Evolutionary conservation across 2,329 filamentous ascomycete genomes (phyloP).

Genomic region (Knufia fluminis): DNA sequence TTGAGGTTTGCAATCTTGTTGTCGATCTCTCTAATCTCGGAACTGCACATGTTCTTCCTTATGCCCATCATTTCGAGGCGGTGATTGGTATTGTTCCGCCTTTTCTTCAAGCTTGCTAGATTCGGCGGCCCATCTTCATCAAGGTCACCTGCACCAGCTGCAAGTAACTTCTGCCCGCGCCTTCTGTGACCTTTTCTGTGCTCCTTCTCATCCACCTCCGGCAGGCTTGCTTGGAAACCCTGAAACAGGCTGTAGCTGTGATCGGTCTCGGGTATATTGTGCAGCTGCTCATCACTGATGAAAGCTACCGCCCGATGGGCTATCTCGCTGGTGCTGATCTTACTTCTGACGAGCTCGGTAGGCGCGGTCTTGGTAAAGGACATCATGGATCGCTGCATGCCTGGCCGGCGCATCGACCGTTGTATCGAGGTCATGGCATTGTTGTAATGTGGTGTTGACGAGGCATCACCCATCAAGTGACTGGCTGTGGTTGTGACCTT

Average conservation of each 20-base stretch:
- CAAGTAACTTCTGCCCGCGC: slow-evolving; percentile 64
- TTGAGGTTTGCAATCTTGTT: slow-evolving; percentile 91
- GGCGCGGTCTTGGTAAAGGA: slow-evolving; percentile 83
- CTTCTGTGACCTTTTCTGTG: slow-evolving; percentile 61
- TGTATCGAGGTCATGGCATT: slow-evolving; percentile 81
- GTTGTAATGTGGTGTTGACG: slow-evolving; percentile 61
- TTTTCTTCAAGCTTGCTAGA: slow-evolving; percentile 65
- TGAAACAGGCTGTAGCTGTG: slow-evolving; percentile 91
- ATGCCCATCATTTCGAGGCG: slow-evolving; percentile 83
- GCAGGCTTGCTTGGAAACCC: slow-evolving; percentile 85
- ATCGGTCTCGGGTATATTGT: slow-evolving; percentile 76
- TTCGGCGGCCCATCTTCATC: slow-evolving; percentile 55
- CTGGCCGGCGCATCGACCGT: slow-evolving; percentile 74
- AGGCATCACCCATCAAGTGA: slow-evolving; percentile 65
- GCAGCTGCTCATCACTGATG: slow-evolving; percentile 79
- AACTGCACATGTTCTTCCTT: slow-evolving; percentile 94
- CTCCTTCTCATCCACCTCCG: slow-evolving; percentile 40
- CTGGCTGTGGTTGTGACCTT: slow-evolving; percentile 92
- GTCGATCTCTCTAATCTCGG: slow-evolving; percentile 93
- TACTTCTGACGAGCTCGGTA: slow-evolving; percentile 86
- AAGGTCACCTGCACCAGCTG: slow-evolving; percentile 42
- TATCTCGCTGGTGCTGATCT: slow-evolving; percentile 82
- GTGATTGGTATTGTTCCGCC: slow-evolving; percentile 70
- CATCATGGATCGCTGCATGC: slow-evolving; percentile 81
- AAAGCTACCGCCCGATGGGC: slow-evolving; percentile 85